These are phyloP conservation scores for Xylariaceae sp. DNA, from an alignment of 2,329 filamentous ascomycete species.

Conservation along the genomic window DNA sequence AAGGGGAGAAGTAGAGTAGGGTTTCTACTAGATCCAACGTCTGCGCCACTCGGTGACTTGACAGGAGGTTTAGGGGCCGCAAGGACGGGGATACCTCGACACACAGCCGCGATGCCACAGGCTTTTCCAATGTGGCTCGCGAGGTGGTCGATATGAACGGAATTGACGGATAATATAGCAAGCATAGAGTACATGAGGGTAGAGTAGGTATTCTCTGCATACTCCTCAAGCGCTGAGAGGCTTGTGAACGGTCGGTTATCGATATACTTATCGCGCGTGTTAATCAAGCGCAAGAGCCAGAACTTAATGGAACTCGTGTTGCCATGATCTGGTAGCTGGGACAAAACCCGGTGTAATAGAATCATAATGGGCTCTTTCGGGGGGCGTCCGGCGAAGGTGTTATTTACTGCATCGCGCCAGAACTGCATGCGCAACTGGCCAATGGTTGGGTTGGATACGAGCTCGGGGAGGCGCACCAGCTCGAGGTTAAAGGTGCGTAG, in stretches of 20 bases:
- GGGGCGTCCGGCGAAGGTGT: slow-evolving; percentile 71
- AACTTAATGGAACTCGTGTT: slow-evolving; percentile 57
- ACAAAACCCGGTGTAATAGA: slow-evolving; percentile 69
- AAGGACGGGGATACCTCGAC: slow-evolving; percentile 86
- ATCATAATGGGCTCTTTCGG: slow-evolving; percentile 90
- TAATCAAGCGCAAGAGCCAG: slow-evolving; percentile 74
- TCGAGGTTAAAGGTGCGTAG: slow-evolving; percentile 92
- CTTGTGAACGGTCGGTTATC: slow-evolving; percentile 76
- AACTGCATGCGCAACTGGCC: slow-evolving; percentile 90
- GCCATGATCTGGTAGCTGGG: slow-evolving; percentile 48
- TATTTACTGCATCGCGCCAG: slow-evolving; percentile 81
- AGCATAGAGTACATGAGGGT: slow-evolving; percentile 86
- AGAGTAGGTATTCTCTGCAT: slow-evolving; percentile 92
- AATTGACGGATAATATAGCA: slow-evolving; percentile 72
- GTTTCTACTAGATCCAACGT: slow-evolving; percentile 35
- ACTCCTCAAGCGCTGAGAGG: slow-evolving; percentile 72
- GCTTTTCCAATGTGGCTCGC: slow-evolving; percentile 95
- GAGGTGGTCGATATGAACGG: slow-evolving; percentile 83
- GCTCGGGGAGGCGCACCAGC: slow-evolving; percentile 82
- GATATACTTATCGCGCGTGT: slow-evolving; percentile 76
- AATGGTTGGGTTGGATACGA: slow-evolving; percentile 81
- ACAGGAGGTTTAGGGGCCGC: slow-evolving; percentile 65
- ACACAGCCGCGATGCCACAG: slow-evolving; percentile 76
- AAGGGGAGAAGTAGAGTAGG: slow-evolving; percentile 72
- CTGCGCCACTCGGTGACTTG: slow-evolving; percentile 38